phyloP scores from a whole-genome alignment of 768 basidiomycete genomes.

The Termitomyces sp. region DNA sequence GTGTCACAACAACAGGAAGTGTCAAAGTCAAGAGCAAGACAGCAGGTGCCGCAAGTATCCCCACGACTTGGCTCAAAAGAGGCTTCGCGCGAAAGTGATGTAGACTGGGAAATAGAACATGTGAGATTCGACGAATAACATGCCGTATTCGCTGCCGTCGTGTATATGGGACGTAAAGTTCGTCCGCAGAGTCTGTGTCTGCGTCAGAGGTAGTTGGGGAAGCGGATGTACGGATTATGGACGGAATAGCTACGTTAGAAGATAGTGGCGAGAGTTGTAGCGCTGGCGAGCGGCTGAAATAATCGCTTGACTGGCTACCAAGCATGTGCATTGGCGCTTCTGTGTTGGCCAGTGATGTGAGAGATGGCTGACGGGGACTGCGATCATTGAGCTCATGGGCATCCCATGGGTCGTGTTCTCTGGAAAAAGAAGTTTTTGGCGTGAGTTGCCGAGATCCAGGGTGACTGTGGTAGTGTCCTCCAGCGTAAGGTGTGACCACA shows the following conservation, averaged over 20 bases:
- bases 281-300: slow-evolving; percentile 6
- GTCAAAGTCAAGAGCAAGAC: slow-evolving; percentile 84
- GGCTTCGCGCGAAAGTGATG: slow-evolving; percentile 70
- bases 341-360: slow-evolving; percentile 14
- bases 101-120: slow-evolving; percentile 83
- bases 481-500: slow-evolving; percentile 62
- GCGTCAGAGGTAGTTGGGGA: slow-evolving; percentile 34
- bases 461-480: slow-evolving; percentile 63
- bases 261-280: slow-evolving; percentile 6
- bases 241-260: slow-evolving; percentile 36
- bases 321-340: slow-evolving; percentile 17
- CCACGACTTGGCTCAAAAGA: slow-evolving; percentile 62
- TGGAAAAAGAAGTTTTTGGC: slow-evolving; percentile 22
- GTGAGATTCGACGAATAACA: slow-evolving; percentile 36
- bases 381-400: slow-evolving; percentile 50
- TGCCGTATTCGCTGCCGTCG: slow-evolving; percentile 33
- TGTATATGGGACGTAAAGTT: slow-evolving; percentile 34
- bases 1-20: slow-evolving; percentile 79
- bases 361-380: slow-evolving; percentile 19
- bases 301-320: slow-evolving; percentile 13
- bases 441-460: slow-evolving; percentile 18
- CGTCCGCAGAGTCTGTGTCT: slow-evolving; percentile 34
- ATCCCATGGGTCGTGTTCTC: slow-evolving; percentile 45
- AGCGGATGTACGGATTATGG: slow-evolving; percentile 54
- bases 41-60: slow-evolving; percentile 81